A percentile compares a stretch with the other conserved stretches of the same genome.
phyloP scores from a whole-genome alignment of 495 filamentous ascomycete genomes.

The Hypoxylon intermedium region DNA sequence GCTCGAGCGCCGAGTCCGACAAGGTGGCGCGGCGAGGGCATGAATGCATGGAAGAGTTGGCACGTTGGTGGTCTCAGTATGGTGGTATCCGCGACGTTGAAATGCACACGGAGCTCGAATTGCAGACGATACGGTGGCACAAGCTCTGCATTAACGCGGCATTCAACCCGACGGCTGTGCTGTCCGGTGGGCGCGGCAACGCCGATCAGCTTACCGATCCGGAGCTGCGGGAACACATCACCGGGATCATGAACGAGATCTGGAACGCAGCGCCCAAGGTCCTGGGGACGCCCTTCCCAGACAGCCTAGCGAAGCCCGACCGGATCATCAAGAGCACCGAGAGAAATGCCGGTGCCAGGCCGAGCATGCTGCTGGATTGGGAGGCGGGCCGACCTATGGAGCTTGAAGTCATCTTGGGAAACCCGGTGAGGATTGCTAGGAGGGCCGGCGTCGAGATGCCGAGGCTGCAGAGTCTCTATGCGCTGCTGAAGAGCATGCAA shows the following conservation, averaged over 20 bases:
- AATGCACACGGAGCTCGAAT: constrained; percentile 54
- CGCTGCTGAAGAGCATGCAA: constrained; percentile 56
- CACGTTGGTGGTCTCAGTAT: constrained; percentile 47
- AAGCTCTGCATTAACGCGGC: constrained; percentile 70
- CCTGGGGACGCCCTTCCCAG: constrained; percentile 52
- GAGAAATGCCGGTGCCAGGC: constrained; percentile 62
- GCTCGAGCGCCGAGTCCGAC: constrained; percentile 19
- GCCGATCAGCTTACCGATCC: constrained; percentile 59
- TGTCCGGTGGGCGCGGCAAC: constrained; percentile 63
- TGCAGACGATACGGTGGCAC: constrained; percentile 68
- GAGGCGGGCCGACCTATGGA: constrained; percentile 63
- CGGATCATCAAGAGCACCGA: constrained; percentile 61
- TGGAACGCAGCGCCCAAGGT: constrained; percentile 61
- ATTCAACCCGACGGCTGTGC: constrained; percentile 68
- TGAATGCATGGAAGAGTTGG: constrained; percentile 39
- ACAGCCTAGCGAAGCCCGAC: constrained; percentile 60
- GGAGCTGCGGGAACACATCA: constrained; percentile 57
- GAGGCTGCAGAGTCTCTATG: constrained; percentile 61
- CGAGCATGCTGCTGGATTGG: constrained; percentile 68
- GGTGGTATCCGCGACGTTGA: constrained; percentile 63
- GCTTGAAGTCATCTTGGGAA: constrained; percentile 68
- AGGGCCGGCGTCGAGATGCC: constrained; percentile 59
- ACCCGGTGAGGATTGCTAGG: constrained; percentile 62
- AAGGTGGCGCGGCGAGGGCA: constrained; percentile 44
- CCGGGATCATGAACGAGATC: constrained; percentile 65